These are phyloP conservation scores for Chloromonas sp. DNA, from an alignment of 163 green algal species.

Conservation along the genomic window DNA sequence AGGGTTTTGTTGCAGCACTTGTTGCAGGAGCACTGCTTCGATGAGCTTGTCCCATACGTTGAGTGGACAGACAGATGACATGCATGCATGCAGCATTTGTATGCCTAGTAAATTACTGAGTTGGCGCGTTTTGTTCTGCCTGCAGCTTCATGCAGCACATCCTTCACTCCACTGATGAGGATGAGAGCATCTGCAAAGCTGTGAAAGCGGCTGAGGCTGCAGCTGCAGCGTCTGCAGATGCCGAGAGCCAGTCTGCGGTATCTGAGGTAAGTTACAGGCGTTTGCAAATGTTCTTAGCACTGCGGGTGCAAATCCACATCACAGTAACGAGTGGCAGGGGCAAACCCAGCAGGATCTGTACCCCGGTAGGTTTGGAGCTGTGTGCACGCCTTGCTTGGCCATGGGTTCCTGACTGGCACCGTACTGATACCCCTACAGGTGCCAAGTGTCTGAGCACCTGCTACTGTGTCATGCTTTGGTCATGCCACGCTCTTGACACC, in stretches of 20 bases:
- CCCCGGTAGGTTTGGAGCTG: background rate
- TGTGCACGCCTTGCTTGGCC: background rate
- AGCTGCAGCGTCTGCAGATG: background rate
- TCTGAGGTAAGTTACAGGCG: background rate
- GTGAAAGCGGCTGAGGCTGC: constrained; percentile 9
- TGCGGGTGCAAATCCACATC: no score
- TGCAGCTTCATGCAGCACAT: no score
- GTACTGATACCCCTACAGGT: background rate
- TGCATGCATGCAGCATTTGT: no score
- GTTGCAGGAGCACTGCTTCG: no score
- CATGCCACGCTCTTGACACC: background rate
- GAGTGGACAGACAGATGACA: no score
- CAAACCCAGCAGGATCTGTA: background rate
- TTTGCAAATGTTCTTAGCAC: no score
- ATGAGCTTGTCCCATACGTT: no score
- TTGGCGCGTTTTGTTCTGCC: no score
- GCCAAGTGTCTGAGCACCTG: background rate
- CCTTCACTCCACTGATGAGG: background rate
- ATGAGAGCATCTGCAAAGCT: background rate
- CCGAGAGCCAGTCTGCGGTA: constrained; percentile 1
- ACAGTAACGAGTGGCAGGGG: background rate
- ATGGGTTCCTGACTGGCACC: background rate
- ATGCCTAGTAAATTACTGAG: no score
- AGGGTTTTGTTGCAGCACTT: no score
- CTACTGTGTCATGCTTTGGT: background rate